These are phyloP conservation scores for Ogataea angusta DNA, from an alignment of 805 yeast species.

Conservation along the genomic window DNA sequence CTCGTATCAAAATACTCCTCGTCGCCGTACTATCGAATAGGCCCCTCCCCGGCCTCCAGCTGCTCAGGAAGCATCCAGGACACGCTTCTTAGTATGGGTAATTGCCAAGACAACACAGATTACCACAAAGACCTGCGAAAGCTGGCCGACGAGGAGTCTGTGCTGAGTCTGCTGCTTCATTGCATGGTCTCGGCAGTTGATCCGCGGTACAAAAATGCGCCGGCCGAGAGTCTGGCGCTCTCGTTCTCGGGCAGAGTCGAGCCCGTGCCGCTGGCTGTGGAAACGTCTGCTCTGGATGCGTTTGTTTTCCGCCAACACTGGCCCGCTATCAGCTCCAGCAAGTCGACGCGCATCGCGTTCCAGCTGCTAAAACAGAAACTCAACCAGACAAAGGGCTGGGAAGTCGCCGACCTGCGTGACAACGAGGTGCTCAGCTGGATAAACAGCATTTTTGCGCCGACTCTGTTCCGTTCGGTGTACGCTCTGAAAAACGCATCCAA, in stretches of 20 bases:
- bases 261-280: conserved; percentile 3
- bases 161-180: conserved; percentile 22
- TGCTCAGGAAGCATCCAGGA: conserved; percentile 16
- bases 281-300: not conserved
- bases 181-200: conserved; percentile 14
- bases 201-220: conserved; percentile 12
- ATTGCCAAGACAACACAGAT: not conserved
- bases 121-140: conserved; percentile 9
- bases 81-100: conserved; percentile 5
- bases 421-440: conserved; percentile 26
- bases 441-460: conserved; percentile 27
- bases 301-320: conserved; percentile 7
- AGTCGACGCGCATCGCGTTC: conserved; percentile 3
- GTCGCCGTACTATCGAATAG: conserved; percentile 1
- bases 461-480: conserved; percentile 17
- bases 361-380: conserved; percentile 24
- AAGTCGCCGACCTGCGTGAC: conserved; percentile 17
- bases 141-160: conserved; percentile 27
- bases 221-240: conserved; percentile 3
- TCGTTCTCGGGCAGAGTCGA: conserved; percentile 2
- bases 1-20: conserved; percentile 3
- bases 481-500: conserved; percentile 14
- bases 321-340: conserved; percentile 2
- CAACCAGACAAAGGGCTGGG: conserved; percentile 22
- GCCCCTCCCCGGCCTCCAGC: not conserved